Evolutionary conservation across 2,329 filamentous ascomycete genomes (phyloP).

Genomic region (Xylariaceae sp.): DNA sequence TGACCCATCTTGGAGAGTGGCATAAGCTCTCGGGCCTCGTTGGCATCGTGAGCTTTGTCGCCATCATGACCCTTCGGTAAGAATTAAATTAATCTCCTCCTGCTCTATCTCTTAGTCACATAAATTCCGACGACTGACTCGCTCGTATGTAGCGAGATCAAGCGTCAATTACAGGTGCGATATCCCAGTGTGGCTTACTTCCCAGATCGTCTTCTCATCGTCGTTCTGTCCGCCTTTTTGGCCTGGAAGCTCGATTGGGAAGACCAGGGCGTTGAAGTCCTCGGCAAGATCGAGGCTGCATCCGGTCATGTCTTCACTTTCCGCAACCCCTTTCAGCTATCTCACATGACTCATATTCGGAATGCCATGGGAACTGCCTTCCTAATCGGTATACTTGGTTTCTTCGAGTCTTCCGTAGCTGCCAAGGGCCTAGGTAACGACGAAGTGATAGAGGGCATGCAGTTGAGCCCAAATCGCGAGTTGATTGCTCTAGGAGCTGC

Average conservation of each 20-base stretch:
- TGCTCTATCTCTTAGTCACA: not conserved
- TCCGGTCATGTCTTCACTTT: constrained; percentile 71
- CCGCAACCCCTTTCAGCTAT: constrained; percentile 74
- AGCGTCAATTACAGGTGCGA: constrained; percentile 71
- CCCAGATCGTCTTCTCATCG: constrained; percentile 85
- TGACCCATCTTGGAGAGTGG: constrained; percentile 57
- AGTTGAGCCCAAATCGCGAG: constrained; percentile 85
- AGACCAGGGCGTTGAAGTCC: constrained; percentile 68
- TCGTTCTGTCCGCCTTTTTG: constrained; percentile 75
- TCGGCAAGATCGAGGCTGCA: constrained; percentile 73
- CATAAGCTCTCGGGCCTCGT: constrained; percentile 73
- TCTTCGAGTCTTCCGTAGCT: constrained; percentile 95
- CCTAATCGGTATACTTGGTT: constrained; percentile 89
- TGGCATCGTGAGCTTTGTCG: constrained; percentile 70
- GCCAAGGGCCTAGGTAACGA: constrained; percentile 77
- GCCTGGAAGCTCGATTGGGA: constrained; percentile 76
- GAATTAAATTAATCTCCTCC: constrained; percentile 23
- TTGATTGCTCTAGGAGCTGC: constrained; percentile 85
- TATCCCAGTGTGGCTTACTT: constrained; percentile 80
- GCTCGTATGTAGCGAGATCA: constrained; percentile 58
- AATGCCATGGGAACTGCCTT: constrained; percentile 88
- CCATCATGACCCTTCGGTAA: constrained; percentile 87
- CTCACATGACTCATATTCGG: constrained; percentile 74
- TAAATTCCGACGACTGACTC: not conserved
- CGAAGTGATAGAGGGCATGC: constrained; percentile 69